Evolutionary conservation across 2,329 filamentous ascomycete genomes (phyloP), one percentile per base, ranked within the genome.

Genomic region (Xylaria sp.): DNA sequence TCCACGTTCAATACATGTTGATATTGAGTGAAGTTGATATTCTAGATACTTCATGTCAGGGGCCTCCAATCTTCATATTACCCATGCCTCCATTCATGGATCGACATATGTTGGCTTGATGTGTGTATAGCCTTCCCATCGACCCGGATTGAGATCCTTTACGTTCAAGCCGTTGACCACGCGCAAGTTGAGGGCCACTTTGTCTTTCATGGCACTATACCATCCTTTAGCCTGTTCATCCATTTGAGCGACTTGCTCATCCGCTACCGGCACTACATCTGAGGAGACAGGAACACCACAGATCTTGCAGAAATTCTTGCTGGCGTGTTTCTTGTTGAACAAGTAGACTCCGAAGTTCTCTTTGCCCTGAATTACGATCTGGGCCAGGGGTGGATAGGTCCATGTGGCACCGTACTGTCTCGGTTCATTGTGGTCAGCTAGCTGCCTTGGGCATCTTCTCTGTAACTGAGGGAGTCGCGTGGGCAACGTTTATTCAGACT

Each of bases 251-350:
- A 81, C 10, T 59, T 81, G 72, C n/a, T 82, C 83, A 10, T 81
- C 79, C 0, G 78, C 78, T 20, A 80, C 25, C 1, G 76, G 51
- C 10, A 69, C 73, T 2, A 63, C 31, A 10, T 76, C 66, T 68
- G 83, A 83, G 54, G 76, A 78, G 50, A 87, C 25, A n/a, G 76
- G 73, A 23, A 86, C 80, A 66, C 84, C 85, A 72, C 86, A 88
- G 12, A 64, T 80, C 72, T 80, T 81, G 79, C 86, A 88, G 69
- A 87, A 87, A 1, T 74, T 75, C 79, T 86, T 87, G 67, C 65
- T 69, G 51, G 78, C 72, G 3, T 81, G 20, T 1, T 71, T 69
- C 28, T 64, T 63, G 25, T 68, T 75, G 70, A 85, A 84, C 8
- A 61, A 10, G 75, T 86, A 86, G 2, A 69, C 70, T 3, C 71